Conservation (phyloP, 1,139 yeast genomes). For the Candida dubliniensis region DNA sequence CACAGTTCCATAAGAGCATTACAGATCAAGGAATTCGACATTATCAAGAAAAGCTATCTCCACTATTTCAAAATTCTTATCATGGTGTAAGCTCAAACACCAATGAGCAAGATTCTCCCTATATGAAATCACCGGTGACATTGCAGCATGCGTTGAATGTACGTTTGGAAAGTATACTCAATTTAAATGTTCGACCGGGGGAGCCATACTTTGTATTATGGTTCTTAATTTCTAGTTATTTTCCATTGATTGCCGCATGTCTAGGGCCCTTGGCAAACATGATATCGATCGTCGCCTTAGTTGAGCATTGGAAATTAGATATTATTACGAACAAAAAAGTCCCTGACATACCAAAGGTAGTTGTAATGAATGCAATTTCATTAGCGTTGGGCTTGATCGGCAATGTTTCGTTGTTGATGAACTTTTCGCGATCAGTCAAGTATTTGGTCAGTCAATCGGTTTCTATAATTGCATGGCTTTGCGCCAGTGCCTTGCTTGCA, state of each 20-base stretch:
- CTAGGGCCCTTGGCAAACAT: constrained; percentile 76
- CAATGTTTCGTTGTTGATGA: constrained; percentile 63
- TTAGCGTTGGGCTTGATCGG: constrained; percentile 65
- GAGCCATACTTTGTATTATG: constrained; percentile 51
- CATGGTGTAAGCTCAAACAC: constrained; percentile 1
- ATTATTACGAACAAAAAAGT: constrained; percentile 22
- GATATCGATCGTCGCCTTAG: constrained; percentile 69
- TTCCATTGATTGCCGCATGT: constrained; percentile 76
- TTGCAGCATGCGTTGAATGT: constrained; percentile 30
- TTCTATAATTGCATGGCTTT: constrained; percentile 62
- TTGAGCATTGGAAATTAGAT: constrained; percentile 62
- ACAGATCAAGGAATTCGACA: constrained; percentile 7
- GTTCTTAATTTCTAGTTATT: constrained; percentile 62
- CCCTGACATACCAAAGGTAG: constrained; percentile 40
- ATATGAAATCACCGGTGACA: constrained; percentile 18
- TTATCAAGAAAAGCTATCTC: constrained; percentile 19
- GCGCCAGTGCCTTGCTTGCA: constrained; percentile 54
- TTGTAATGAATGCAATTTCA: constrained; percentile 59
- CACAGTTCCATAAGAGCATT: not conserved
- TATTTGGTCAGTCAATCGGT: constrained; percentile 60
- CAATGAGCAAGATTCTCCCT: not conserved
- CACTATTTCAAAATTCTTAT: constrained; percentile 12
- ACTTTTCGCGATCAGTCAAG: constrained; percentile 58
- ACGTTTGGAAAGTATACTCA: constrained; percentile 32
- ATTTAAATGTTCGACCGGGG: constrained; percentile 44